Evolutionary conservation across 2,329 filamentous ascomycete species (phyloP).

Genomic region (Emergomyces pasteurianus): DNA sequence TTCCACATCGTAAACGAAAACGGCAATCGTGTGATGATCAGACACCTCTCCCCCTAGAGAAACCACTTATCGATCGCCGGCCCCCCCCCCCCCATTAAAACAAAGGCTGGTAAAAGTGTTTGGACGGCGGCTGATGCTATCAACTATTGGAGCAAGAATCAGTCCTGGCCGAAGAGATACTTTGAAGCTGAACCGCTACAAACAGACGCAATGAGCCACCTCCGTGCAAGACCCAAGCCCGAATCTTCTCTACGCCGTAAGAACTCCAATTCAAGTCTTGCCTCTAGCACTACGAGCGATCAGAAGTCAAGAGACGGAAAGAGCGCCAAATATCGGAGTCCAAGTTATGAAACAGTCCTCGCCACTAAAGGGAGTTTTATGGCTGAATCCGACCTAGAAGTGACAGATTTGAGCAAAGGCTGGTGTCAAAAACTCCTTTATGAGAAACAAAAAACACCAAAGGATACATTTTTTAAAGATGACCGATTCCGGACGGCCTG

Average conservation of each 20-base stretch:
- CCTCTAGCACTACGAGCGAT: constrained; percentile 20
- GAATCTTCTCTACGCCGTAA: background rate
- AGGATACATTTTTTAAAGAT: constrained; percentile 19
- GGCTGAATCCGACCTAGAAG: constrained; percentile 19
- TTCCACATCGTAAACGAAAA: too few relatives aligned
- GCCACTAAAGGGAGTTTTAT: constrained; percentile 32
- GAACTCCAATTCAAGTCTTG: too few relatives aligned
- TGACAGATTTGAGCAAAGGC: constrained; percentile 23
- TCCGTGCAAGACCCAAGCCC: background rate
- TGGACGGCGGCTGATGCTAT: too few relatives aligned
- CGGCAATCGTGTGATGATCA: too few relatives aligned
- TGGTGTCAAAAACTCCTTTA: constrained; percentile 21
- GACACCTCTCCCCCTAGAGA: too few relatives aligned
- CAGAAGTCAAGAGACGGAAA: constrained; percentile 30
- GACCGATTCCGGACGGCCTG: background rate
- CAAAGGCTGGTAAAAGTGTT: too few relatives aligned
- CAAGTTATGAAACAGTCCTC: constrained; percentile 29
- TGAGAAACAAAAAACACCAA: constrained; percentile 19
- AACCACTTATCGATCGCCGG: too few relatives aligned
- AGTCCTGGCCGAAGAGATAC: background rate
- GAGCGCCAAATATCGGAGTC: constrained; percentile 25
- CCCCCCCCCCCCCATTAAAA: too few relatives aligned
- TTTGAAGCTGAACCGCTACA: background rate
- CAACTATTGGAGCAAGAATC: too few relatives aligned
- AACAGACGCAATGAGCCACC: background rate